Evolutionary conservation across 441 rosid species (phyloP), one percentile per base, ranked within the genome.

Genomic region (Kokia cookei): DNA sequence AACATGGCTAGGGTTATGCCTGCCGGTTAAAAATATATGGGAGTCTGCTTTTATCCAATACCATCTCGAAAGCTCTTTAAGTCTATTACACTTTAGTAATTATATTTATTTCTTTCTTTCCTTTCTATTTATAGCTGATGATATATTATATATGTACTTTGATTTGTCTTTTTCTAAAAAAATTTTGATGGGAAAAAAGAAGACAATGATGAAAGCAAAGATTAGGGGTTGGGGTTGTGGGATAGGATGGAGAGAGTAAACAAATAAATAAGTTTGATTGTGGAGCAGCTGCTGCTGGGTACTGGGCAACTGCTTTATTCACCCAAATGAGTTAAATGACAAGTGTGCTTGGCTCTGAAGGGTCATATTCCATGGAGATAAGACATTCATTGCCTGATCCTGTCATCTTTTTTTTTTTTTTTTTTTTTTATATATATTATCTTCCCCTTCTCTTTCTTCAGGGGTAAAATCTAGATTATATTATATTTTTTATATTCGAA

Each of bases 1-100:
- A 82, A 78, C 79, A 76, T 75, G 82, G 76, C 37, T 80, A 81
- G 83, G 80, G 81, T 71, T 82, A 22, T 37, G 72, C 60, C 72
- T 68, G 61, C 76, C 77, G 61, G 74, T 70, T 77, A 27, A 13
- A 51, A 40, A 43, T 12, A 7, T 4, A 32, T 19, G 4, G 11
- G 10, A 4, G 13, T 66, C 17, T 35, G 77, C 47, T 69, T 76
- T 79, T 55, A 61, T 51, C 77, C 79, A 15, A 35, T 69, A 40
- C 8, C 27, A 70, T 70, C 64, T 54, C 37, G 67, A 63, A 77
- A 62, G 61, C 65, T 75, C 51, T 70, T 7, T 5, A 32, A 32
- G 37, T 32, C 37, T 32, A 69, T 76, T 43, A 65, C 63, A 32
- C 72, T 51, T 51, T 43, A 24, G 1, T 35, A 17, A 9, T 15